Conservation (phyloP, 163 green algal species). For the Prototheca wickerhamii region DNA sequence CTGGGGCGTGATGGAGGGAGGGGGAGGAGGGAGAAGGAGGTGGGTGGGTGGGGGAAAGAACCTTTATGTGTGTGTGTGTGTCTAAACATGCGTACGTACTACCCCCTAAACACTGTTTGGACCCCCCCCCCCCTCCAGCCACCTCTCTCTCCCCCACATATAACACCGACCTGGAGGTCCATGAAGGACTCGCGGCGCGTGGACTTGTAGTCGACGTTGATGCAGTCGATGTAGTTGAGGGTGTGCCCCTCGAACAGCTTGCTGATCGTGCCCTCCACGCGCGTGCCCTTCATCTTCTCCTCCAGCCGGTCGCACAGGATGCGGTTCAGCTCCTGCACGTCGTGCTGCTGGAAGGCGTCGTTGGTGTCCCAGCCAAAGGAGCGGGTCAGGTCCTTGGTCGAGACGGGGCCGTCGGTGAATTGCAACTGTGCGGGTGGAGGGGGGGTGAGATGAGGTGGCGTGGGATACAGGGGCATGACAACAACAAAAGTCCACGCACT, state of each 20-base stretch:
- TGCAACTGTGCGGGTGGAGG: constrained; percentile 56
- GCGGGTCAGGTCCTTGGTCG: constrained; percentile 93
- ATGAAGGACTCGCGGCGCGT: constrained; percentile 80
- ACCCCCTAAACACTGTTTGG: not conserved
- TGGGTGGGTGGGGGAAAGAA: not conserved
- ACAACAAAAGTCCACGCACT: not conserved
- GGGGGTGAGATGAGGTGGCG: not conserved
- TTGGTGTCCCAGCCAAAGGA: constrained; percentile 92
- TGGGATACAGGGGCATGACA: not conserved
- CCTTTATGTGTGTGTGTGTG: not conserved
- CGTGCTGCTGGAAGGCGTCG: constrained; percentile 95
- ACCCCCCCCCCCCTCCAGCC: not conserved
- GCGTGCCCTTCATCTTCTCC: constrained; percentile 98
- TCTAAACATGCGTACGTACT: not conserved
- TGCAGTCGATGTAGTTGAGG: constrained; percentile 87
- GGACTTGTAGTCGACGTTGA: constrained; percentile 89
- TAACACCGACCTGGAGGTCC: constrained; percentile 47
- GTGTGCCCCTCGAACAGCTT: constrained; percentile 91
- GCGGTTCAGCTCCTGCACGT: constrained; percentile 94
- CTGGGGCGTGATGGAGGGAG: constrained; percentile 40
- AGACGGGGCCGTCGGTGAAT: constrained; percentile 67
- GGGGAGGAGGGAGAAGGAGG: not conserved
- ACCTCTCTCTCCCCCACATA: not conserved
- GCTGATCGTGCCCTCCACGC: constrained; percentile 83
- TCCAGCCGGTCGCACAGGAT: constrained; percentile 95